Base-by-base conservation (phyloP, 805 yeast species). In the Metschnikowia dekortorum region DNA sequence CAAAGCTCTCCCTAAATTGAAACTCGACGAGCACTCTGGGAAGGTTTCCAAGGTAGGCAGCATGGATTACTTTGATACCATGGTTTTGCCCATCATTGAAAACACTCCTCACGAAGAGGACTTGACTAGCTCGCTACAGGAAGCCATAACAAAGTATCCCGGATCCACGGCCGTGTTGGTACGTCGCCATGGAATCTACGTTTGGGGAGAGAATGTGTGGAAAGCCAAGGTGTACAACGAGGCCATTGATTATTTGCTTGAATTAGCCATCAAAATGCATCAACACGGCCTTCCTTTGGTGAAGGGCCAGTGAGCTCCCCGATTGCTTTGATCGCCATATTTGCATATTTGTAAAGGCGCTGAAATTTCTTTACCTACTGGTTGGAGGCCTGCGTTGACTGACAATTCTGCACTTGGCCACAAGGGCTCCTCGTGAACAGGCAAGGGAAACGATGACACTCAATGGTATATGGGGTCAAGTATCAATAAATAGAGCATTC, bases 131-230 rank as follows among this genome's bases (percentile, higher is more conserved):
- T 71, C 84, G 16, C 70, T 91, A 39, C 81, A 81, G 54, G 68
- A 77, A 50, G 85, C 90, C 0, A 80, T 91, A 48, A 65, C 58
- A n/a, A 73, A 76, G 13, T 85, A 89, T 60, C 97, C 97, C 1
- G 75, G 80, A 0, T 71, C 96, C 3, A 81, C 90, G 2, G 97
- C 97, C 0, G 89, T 92, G 0, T 73, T 92, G 47, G 97, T 92
- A 6, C 80, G 96, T 67, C 77, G 97, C 61, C 98, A 92, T 63
- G 98, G 98, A 0, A 84, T 92, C 41, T 92, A 85, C 64, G 96
- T 90, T n/a, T 92, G 97, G 97, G 97, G 97, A 26, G 89, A 85
- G 59, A 82, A 79, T 28, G 87, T 89, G 10, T 87, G 95, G 87
- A 89, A 91, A 68, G 97, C 97, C 44, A 92, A 92, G 68, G 80